Base-by-base conservation (phyloP, 345 rosid genomes). In the Eucalyptus curtisii region DNA sequence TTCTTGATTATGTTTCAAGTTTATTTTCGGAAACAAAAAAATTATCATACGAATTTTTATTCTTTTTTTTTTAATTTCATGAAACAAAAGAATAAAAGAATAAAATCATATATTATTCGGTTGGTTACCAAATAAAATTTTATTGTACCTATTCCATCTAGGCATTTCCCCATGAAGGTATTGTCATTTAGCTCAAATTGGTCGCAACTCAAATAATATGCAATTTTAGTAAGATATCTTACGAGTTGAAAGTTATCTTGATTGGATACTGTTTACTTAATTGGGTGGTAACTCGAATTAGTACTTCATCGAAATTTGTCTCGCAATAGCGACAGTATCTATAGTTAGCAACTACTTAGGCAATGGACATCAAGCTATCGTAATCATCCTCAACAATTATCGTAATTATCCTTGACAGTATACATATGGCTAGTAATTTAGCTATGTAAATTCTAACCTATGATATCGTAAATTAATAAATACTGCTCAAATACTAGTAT, bases 241-340 rank as follows among this genome's bases (percentile, higher is more conserved):
- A 22, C 20, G 13, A 4, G 13, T 22, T 0, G 30, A 2, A 55
- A 59, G 10, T 64, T 64, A 14, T 33, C 2, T 64, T 15, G 76
- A 64, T 7, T 7, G 40, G 22, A 68, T 2, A 17, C 0, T 2
- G 0, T 31, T 68, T 68, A 31, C 42, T 66, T 61, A 61, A 3
- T 1, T 61, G 7, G 68, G 4, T 30, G 31, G 2, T 30, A 3
- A 59, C 16, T 59, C 0, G 3, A 37, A 10, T 66, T 31, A 33
- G 19, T 68, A 37, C 42, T 5, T 8, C 42, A 16, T 2, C 2
- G 42, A 10, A 31, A 33, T 68, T 68, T 4, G 22, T 31, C 80
- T 68, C 0, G 12, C 12, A 8, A 66, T 31, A 66, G 10, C 0
- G 4, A 3, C 0, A 5, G 4, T 5, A 68, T 16, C 12, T n/a